A percentile compares a stretch with the other conserved stretches of the same genome.
Conservation (phyloP, 192 early-diverging fungal species). For the Haplosporangium gracile region DNA sequence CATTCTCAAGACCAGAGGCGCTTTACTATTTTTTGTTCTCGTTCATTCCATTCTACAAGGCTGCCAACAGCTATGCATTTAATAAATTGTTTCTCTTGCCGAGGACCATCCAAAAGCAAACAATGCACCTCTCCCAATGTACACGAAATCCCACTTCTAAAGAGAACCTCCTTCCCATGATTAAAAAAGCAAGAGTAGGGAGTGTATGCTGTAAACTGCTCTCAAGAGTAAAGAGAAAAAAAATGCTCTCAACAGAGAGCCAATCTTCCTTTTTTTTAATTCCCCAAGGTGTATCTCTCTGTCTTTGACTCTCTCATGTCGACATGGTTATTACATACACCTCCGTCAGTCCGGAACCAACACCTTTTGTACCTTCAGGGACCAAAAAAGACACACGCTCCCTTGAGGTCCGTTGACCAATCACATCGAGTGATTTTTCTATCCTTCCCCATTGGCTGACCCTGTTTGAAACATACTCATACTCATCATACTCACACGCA, state of each 20-base stretch:
- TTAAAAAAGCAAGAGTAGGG: background rate
- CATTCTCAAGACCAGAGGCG: too few relatives aligned
- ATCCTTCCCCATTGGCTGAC: background rate
- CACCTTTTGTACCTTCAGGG: background rate
- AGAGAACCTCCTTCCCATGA: background rate
- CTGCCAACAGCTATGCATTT: too few relatives aligned
- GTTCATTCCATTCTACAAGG: too few relatives aligned
- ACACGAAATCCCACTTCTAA: background rate
- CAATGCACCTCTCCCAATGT: background rate
- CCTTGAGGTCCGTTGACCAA: background rate
- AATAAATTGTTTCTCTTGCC: background rate
- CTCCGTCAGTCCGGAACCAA: background rate
- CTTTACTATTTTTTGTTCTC: too few relatives aligned
- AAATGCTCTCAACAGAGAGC: background rate
- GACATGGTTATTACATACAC: background rate
- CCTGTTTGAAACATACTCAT: background rate
- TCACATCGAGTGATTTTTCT: background rate
- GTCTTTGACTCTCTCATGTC: background rate
- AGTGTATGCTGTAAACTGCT: background rate
- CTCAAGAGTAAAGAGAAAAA: background rate
- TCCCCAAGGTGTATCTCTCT: background rate
- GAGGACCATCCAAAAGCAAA: background rate
- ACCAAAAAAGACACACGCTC: conserved; percentile 1
- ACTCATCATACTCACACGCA: background rate
- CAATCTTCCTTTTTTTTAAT: background rate